Evolutionary conservation across 768 basidiomycete species (phyloP).

Genomic region (Clavaria fumosa): DNA sequence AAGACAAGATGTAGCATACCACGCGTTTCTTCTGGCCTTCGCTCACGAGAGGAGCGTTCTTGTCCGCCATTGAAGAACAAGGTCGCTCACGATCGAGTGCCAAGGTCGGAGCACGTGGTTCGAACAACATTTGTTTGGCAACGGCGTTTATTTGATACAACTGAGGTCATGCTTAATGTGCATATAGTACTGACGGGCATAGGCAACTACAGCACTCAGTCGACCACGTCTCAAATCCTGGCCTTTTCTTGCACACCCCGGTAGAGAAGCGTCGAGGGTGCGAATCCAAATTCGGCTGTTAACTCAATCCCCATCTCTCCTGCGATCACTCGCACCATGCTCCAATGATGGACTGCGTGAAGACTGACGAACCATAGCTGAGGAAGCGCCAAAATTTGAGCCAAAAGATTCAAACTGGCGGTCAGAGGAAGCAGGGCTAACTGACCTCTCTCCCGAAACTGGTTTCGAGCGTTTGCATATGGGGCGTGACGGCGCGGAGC

Average conservation of each 20-base stretch:
- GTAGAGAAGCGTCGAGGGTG: slow-evolving; percentile 70
- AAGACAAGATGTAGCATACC: slow-evolving; percentile 32
- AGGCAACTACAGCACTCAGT: not conserved
- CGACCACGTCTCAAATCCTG: slow-evolving; percentile 28
- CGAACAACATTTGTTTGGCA: too few species aligned
- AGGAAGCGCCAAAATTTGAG: not conserved
- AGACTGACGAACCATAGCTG: slow-evolving; percentile 79
- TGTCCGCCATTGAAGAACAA: slow-evolving; percentile 22
- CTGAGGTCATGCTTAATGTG: too few species aligned
- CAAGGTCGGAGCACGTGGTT: too few species aligned
- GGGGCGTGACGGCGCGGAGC: slow-evolving; percentile 69
- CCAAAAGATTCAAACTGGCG: not conserved
- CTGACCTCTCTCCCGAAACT: slow-evolving; percentile 71
- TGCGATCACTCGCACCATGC: too few species aligned
- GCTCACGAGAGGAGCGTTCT: slow-evolving; percentile 51
- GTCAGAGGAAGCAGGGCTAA: too few species aligned
- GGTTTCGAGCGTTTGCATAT: slow-evolving; percentile 58
- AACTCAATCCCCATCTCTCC: slow-evolving; percentile 48
- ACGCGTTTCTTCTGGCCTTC: slow-evolving; percentile 76
- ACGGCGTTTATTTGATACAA: too few species aligned
- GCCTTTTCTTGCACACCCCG: slow-evolving; percentile 55
- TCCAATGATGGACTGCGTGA: slow-evolving; percentile 86
- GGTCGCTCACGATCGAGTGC: too few species aligned
- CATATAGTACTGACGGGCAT: too few species aligned
- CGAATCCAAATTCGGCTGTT: slow-evolving; percentile 70